Conservation (phyloP, 2,329 filamentous ascomycete genomes). For the Diaporthe caulivora region DNA sequence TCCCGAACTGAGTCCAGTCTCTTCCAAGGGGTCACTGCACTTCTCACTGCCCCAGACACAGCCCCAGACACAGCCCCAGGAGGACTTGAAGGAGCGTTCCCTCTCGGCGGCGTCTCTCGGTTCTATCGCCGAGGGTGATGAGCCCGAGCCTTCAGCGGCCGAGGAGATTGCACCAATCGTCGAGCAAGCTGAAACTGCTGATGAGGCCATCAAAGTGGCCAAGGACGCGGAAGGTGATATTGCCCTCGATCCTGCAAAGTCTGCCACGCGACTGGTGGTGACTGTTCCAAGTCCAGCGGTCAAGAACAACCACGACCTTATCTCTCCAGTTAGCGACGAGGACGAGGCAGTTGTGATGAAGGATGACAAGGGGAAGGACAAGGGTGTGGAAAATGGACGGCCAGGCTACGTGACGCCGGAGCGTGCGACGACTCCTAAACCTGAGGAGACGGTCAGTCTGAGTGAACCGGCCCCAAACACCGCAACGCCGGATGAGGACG, state of each 20-base stretch:
- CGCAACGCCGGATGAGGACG: slow-evolving; percentile 1
- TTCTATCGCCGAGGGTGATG: slow-evolving; percentile 57
- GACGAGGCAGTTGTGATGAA: slow-evolving; percentile 55
- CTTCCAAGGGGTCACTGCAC: slow-evolving; percentile 40
- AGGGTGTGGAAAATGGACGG: slow-evolving; percentile 23
- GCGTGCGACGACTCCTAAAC: slow-evolving; percentile 16
- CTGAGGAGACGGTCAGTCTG: slow-evolving; percentile 24
- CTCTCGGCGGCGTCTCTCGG: slow-evolving; percentile 55
- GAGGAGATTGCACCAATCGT: slow-evolving; percentile 42
- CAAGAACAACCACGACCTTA: slow-evolving; percentile 41
- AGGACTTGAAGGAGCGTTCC: slow-evolving; percentile 46
- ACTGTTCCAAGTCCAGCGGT: slow-evolving; percentile 36
- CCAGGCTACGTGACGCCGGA: slow-evolving; percentile 33
- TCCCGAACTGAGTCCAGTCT: slow-evolving; percentile 51
- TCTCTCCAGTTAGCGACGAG: slow-evolving; percentile 51
- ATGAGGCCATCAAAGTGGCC: slow-evolving; percentile 41
- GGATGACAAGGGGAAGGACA: slow-evolving; percentile 41
- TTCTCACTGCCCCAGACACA: slow-evolving; percentile 15
- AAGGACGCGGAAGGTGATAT: slow-evolving; percentile 42
- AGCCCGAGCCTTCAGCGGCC: slow-evolving; percentile 35
- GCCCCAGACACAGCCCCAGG: slow-evolving; percentile 7
- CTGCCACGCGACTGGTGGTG: slow-evolving; percentile 35
- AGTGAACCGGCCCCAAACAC: slow-evolving; percentile 32
- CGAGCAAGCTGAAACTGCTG: slow-evolving; percentile 43
- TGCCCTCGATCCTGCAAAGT: slow-evolving; percentile 47